Base-by-base conservation (phyloP, 805 yeast species). In the Clavispora carvajalis region DNA sequence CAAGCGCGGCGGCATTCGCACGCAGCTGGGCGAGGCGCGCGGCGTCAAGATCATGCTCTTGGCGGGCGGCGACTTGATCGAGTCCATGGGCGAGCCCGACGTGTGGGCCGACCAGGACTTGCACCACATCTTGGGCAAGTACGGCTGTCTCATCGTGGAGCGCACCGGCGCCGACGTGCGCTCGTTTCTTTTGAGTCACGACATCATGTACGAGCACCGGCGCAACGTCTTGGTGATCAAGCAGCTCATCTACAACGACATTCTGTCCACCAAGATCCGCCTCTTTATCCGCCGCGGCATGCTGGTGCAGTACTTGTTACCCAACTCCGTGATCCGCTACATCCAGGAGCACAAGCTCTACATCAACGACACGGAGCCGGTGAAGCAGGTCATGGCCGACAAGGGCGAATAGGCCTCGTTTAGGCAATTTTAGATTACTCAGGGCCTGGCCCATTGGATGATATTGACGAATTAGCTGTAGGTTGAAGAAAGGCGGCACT, bases 11-110 rank as follows among this genome's bases (percentile, higher is more conserved):
- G 99, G 99, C 12, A 80, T 93, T 12, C 55, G 62, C 47, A 78
- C 79, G 8, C 69, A 73, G 5, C 67, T 72, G 33, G 85, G 86
- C 8, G 71, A 66, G 40, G 76, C 68, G 44, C 73, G 88, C 41
- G 96, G 96, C 18, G 96, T 85, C 39, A 91, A 91, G 60, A 83
- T 93, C 54, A 91, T 93, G 98, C 73, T 93, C 40, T 69, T 93
- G 30, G 99, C 99, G 0, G 99, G 99, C 38, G 99, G 99, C 33
- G 99, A 93, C 63, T 74, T 93, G 52, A 93, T 93, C 39, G 99
- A 93, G 62, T 82, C 95, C 33, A 93, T 93, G 98, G 99, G 99
- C n/a, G 99, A 93, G 63, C 98, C 99, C 17, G 93, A 91, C 55
- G 99, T 93, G 28, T 93, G 99, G 99, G 95, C 95, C 1, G 98